A percentile compares a stretch with the other conserved stretches of the same genome.
Evolutionary conservation across 768 basidiomycete species (phyloP).

Genomic region (Agaricus subrufescens): DNA sequence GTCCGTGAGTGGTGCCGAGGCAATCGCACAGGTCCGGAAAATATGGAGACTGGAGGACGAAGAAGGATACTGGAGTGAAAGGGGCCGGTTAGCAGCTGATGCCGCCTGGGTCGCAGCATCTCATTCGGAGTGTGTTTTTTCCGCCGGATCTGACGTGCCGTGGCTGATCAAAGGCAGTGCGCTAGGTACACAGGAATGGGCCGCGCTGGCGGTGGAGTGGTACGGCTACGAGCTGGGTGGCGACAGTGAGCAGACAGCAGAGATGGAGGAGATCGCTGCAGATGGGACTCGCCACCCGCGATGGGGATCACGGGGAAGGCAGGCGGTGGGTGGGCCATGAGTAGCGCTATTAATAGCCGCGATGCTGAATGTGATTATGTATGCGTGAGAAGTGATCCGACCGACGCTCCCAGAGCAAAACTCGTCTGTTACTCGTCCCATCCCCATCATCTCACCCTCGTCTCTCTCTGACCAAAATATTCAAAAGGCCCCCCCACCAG

Average conservation of each 20-base stretch:
- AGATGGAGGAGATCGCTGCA: slow-evolving; percentile 28
- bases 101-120: slow-evolving; percentile 55
- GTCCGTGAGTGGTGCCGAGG: slow-evolving; percentile 42
- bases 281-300: slow-evolving; percentile 39
- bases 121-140: slow-evolving; percentile 53
- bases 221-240: slow-evolving; percentile 50
- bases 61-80: slow-evolving; percentile 65
- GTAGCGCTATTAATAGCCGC: background rate
- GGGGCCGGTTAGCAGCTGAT: slow-evolving; percentile 59
- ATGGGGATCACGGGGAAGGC: slow-evolving; percentile 39
- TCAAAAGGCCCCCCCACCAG: slow-evolving; percentile 12
- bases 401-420: slow-evolving; percentile 6
- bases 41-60: slow-evolving; percentile 58
- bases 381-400: slow-evolving; percentile 14
- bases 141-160: slow-evolving; percentile 1
- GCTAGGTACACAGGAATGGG: slow-evolving; percentile 46
- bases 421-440: slow-evolving; percentile 1
- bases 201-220: slow-evolving; percentile 44
- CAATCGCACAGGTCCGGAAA: slow-evolving; percentile 38
- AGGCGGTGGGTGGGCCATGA: slow-evolving; percentile 30
- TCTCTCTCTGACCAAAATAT: slow-evolving; percentile 8
- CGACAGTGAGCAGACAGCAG: slow-evolving; percentile 44
- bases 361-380: background rate
- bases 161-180: slow-evolving; percentile 27
- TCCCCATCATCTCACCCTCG: slow-evolving; percentile 9